Evolutionary conservation across 106 monocot species (phyloP).

Genomic region (Apostasia ramifera): DNA sequence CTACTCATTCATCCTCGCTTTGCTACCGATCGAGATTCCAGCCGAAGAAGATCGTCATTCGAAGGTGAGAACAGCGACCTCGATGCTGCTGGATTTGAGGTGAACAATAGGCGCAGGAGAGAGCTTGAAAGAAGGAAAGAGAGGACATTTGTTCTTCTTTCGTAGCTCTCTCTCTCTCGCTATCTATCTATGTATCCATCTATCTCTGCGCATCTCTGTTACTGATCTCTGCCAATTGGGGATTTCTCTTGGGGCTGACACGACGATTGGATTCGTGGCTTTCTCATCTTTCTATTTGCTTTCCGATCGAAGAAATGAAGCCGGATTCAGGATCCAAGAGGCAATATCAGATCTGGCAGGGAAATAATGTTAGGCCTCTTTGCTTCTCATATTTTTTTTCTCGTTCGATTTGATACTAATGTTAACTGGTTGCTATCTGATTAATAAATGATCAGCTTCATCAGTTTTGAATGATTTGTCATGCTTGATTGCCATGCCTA

Average conservation of each 20-base stretch:
- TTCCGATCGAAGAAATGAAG: neutral
- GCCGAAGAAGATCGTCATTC: too few relatives aligned
- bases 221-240: too few relatives aligned
- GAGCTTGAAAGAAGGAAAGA: neutral
- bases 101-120: neutral
- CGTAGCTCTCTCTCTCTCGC: neutral
- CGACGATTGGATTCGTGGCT: neutral
- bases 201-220: too few relatives aligned
- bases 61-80: neutral
- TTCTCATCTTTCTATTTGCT: neutral
- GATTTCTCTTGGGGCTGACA: neutral
- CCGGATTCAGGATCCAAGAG: constrained; percentile 18
- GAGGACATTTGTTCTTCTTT: neutral
- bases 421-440: too few relatives aligned
- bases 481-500: too few relatives aligned
- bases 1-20: neutral
- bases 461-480: too few relatives aligned
- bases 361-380: constrained; percentile 55
- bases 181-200: neutral
- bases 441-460: too few relatives aligned
- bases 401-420: neutral
- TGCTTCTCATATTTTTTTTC: neutral
- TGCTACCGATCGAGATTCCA: neutral
- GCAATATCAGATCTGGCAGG: constrained; percentile 65
- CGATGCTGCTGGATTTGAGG: neutral